Conservation (phyloP, 2,329 filamentous ascomycete genomes). For the Exophiala sp. region DNA sequence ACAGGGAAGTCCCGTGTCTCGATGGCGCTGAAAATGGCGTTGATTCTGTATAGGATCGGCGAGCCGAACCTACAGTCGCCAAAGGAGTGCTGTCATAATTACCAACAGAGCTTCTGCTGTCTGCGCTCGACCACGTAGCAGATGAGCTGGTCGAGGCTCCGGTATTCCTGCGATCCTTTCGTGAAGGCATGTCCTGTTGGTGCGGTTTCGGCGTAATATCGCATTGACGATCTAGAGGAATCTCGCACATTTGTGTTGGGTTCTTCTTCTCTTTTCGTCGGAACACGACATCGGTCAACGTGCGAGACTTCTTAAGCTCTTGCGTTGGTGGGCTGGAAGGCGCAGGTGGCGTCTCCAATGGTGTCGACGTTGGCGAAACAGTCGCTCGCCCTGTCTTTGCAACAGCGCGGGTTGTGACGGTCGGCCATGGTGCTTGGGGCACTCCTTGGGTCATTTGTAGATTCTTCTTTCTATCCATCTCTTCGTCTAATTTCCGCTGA, state of each 20-base stretch:
- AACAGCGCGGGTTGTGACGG: not conserved
- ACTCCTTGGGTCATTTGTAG: not conserved
- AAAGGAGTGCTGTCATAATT: not conserved
- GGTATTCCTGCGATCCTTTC: constrained; percentile 4
- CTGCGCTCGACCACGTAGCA: constrained; percentile 8
- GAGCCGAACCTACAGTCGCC: not conserved
- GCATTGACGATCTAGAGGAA: not conserved
- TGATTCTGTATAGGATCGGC: not conserved
- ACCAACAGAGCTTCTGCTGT: constrained; percentile 5
- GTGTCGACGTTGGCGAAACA: not conserved
- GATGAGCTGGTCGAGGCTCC: constrained; percentile 3
- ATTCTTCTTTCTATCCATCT: constrained; percentile 13
- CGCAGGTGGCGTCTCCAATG: not conserved
- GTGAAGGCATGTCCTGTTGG: constrained; percentile 4
- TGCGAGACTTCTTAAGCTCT: constrained; percentile 6
- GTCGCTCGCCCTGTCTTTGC: not conserved
- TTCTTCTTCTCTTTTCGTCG: constrained; percentile 4
- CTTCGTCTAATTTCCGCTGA: constrained; percentile 14
- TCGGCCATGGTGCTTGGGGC: not conserved
- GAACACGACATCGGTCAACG: constrained; percentile 6
- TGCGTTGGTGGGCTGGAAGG: not conserved
- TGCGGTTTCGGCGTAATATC: constrained; percentile 2
- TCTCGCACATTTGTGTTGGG: not conserved
- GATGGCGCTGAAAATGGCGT: not conserved
- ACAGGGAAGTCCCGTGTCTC: constrained; percentile 5